Base-by-base conservation (phyloP, 768 basidiomycete species). In the Strobilomyces confusus region DNA sequence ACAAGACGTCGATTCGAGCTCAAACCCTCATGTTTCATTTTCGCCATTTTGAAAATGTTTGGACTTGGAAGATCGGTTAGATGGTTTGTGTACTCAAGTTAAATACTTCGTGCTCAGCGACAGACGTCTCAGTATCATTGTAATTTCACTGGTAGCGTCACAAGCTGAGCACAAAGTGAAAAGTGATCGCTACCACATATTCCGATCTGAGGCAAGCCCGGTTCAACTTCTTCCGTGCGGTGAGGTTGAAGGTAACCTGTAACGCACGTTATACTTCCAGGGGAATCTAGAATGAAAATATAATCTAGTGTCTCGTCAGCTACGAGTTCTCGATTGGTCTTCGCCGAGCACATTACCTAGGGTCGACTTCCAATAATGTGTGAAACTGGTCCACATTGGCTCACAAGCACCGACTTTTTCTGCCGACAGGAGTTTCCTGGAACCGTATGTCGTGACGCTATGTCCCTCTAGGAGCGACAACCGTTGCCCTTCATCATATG, bases 141-240 rank as follows among this genome's bases (percentile, higher is more conserved):
- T 20, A 49, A 54, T 43, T 30, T 45, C n/a, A 42, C 38, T 51
- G 59, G 49, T 22, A 55, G 50, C 4, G 63, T 59, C 33, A 48
- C 57, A 48, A 94, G 65, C 58, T 91, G 86, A 3, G 81, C 82
- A 30, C 81, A 83, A 13, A 98, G 75, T 3, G 87, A 86, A 52
- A 92, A 76, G 65, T 97, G 95, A 70, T 98, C 95, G 60, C 87
- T 90, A 11, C 89, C 89, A 62, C 86, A 89, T 43, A 95, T 73
- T 14, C 80, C 82, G 58, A 80, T 80, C 63, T 82, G 76, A n/a
- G 95, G 95, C 30, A 98, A 72, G 6, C 94, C 95, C 6, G 77
- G 76, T 9, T 75, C 77, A 22, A 97, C 75, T 46, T 82, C 77
- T 46, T 79, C 72, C 29, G 76, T 76, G 23, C 59, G 66, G 62